Base-by-base conservation (phyloP, 805 yeast species). In the Ogataea corticis region DNA sequence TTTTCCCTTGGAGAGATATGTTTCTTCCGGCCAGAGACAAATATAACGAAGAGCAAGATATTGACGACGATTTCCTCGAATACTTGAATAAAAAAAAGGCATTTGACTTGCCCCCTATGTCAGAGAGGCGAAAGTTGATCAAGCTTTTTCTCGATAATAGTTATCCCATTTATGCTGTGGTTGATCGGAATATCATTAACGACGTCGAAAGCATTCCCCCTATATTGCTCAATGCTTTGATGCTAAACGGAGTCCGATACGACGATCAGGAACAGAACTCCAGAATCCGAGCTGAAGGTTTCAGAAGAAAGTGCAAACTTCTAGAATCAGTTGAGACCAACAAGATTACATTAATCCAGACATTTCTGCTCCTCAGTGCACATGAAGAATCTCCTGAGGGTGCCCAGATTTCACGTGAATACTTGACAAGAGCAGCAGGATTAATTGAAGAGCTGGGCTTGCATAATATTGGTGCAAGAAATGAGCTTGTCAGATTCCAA, bases 351-450 rank as follows among this genome's bases (percentile, higher is more conserved):
- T 46, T 64, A 33, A 58, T 63, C 25, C 67, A 64, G 45, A 33
- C 64, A 1, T 62, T 46, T 33, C 35, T 61, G 10, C 43, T 64
- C 27, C 39, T 63, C 30, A 57, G 63, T 42, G 48, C 55, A 10
- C 63, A 64, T 29, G 68, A 64, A 42, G 68, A 64, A 36, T 57
- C 63, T 2, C 57, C 63, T 3, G 48, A 58, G 25, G 68, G 68
- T 1, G 49, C 67, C 1, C 54, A 54, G 15, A 31, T 48, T 3
- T 52, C 67, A 3, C 50, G 63, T 30, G 57, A 53, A 29, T 57
- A 56, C 21, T 36, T 60, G n/a, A 38, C 57, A 6, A 57, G 53
- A 33, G 67, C 67, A 0, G 51, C 61, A 4, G 50, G 47, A 21
- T 39, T 63, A 33, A 54, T 63, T 25, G 60, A 50, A 18, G 68